These are phyloP conservation scores for Sclerotiophoma versabilis DNA, from an alignment of 2,329 filamentous ascomycete species.

Conservation along the genomic window DNA sequence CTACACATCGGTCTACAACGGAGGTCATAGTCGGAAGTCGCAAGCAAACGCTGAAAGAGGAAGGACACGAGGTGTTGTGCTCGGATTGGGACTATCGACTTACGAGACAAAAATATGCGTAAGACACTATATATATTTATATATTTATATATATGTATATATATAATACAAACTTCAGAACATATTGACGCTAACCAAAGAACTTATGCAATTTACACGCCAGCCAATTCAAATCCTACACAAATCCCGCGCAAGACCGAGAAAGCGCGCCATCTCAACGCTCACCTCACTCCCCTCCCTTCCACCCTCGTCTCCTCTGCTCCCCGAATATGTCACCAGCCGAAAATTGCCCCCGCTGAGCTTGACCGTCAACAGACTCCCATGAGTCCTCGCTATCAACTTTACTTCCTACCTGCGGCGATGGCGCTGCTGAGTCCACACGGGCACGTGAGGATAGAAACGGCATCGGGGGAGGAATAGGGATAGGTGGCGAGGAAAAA, in stretches of 20 bases:
- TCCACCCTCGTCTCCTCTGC: slow-evolving; percentile 8
- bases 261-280: not conserved
- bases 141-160: too few relatives aligned
- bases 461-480: not conserved
- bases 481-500: not conserved
- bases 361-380: not conserved
- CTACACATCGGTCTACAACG: too few relatives aligned
- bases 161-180: too few relatives aligned
- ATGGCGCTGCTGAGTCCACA: slow-evolving; percentile 1
- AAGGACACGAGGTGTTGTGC: too few relatives aligned
- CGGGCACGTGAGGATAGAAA: not conserved
- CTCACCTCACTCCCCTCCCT: not conserved
- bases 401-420: not conserved
- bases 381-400: not conserved
- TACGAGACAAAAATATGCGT: too few relatives aligned
- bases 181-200: too few relatives aligned
- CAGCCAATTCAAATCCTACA: not conserved
- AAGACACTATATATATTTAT: too few relatives aligned
- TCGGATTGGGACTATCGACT: too few relatives aligned
- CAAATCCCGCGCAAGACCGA: not conserved
- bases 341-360: not conserved
- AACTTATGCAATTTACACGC: too few relatives aligned
- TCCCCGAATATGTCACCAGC: slow-evolving; percentile 1
- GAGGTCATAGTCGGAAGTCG: too few relatives aligned
- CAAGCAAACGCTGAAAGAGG: too few relatives aligned